Evolutionary conservation across 2,329 filamentous ascomycete genomes (phyloP), one percentile per base, ranked within the genome.

Genomic region (Leptographium flavum): DNA sequence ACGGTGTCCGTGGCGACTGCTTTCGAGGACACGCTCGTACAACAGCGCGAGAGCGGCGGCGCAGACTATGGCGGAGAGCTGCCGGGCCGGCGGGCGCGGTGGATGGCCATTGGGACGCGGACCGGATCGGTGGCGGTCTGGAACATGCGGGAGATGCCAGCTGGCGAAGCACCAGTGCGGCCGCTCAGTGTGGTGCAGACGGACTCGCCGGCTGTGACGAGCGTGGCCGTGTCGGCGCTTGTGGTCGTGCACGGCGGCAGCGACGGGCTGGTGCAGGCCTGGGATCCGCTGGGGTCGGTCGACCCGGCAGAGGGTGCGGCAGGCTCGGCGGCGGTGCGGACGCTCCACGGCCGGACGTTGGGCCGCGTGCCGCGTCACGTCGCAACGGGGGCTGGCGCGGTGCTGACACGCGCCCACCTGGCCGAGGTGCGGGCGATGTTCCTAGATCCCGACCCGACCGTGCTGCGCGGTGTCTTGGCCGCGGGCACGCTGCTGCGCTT

Each of bases 181-280:
- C 85, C 90, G 1, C 57, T 93, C n/a, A 79, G 87, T 25, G 70
- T 83, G 42, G 88, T 96, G 39, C 79, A 88, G 55, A 96, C 92
- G 0, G 87, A 94, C 39, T 96, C 90, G 0, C 87, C 90, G 0
- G 76, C 87, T 57, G 79, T 96, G 17, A 85, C 87, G 0, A 86
- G 80, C 49, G 63, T 98, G 15, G 92, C 83, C 6, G 61, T 94
- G 39, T 87, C 87, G 1, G 83, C 87, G 2, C 68, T 98, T 15
- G 93, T 94, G 57, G 65, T 98, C 15, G 83, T 96, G 7, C 86
- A 94, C 59, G 92, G 92, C 42, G 92, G 92, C 23, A 94, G 84
- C 53, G 92, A 98, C 62, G 90, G 92, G 1, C 74, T 96, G 3
- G 90, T 94, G 5, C 92, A 96, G 60, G 85, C 87, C 6, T 98